Evolutionary conservation across 2,329 filamentous ascomycete species (phyloP).

Genomic region (Phoma herbarum): DNA sequence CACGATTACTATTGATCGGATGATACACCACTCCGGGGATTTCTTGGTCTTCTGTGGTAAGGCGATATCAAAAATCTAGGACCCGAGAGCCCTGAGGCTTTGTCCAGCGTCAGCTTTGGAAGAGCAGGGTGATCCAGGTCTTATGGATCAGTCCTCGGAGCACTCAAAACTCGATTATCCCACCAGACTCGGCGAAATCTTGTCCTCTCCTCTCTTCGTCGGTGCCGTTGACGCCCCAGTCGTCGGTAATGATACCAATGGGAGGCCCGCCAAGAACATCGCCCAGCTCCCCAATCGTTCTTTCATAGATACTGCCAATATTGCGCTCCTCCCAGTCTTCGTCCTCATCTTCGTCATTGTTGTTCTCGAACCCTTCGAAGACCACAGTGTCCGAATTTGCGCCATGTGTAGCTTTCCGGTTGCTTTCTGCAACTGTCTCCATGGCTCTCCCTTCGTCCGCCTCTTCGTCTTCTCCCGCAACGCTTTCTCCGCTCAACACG

Average conservation of each 20-base stretch:
- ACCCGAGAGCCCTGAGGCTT: neutral
- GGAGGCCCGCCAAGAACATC: constrained; percentile 66
- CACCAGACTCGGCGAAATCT: constrained; percentile 27
- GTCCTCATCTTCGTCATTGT: constrained; percentile 54
- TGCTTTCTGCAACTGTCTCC: constrained; percentile 47
- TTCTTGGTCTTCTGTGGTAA: neutral
- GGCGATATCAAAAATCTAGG: neutral
- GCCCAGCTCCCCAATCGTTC: constrained; percentile 77
- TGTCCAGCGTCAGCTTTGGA: neutral
- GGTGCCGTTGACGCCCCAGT: constrained; percentile 29
- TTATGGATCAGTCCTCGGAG: no score
- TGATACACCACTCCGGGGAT: neutral
- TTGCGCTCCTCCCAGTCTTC: constrained; percentile 42
- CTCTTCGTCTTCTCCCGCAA: constrained; percentile 48
- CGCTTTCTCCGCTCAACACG: constrained; percentile 66
- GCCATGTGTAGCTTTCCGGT: constrained; percentile 21
- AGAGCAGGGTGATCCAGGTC: neutral
- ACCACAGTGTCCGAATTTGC: constrained; percentile 34
- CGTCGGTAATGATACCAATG: constrained; percentile 59
- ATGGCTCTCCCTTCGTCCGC: constrained; percentile 22
- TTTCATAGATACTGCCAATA: constrained; percentile 76
- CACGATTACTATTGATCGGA: no score
- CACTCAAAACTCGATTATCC: constrained; percentile 22
- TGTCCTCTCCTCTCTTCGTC: constrained; percentile 23
- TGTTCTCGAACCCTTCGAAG: constrained; percentile 54